Evolutionary conservation across 345 rosid genomes (phyloP).

Genomic region (Litchi chinensis): DNA sequence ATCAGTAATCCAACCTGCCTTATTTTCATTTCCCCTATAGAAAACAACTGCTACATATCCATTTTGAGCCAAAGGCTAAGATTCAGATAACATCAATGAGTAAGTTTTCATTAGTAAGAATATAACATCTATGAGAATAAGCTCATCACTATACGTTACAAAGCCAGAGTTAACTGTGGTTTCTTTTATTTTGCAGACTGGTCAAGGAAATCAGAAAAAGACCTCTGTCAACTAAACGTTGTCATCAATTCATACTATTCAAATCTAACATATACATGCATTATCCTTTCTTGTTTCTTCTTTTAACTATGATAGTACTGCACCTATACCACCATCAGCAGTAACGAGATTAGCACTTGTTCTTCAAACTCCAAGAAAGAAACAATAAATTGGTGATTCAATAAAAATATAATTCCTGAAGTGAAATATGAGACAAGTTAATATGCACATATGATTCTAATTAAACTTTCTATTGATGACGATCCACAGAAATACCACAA

Average conservation of each 20-base stretch:
- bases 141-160: neutral
- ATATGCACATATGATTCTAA: neutral
- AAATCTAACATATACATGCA: neutral
- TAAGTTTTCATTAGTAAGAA: neutral
- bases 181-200: neutral
- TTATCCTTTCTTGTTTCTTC: neutral
- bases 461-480: neutral
- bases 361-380: neutral
- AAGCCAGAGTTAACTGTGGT: neutral
- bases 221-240: neutral
- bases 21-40: no score
- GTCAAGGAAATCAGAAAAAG: neutral
- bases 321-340: neutral
- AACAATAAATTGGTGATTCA: neutral
- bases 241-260: neutral
- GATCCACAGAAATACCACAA: neutral
- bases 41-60: no score
- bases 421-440: no score
- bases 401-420: neutral
- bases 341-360: neutral
- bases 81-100: neutral
- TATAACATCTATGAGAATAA: neutral
- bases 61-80: neutral
- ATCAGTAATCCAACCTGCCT: no score
- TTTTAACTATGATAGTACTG: neutral